Evolutionary conservation across 2,329 filamentous ascomycete genomes (phyloP).

Genomic region (Xenosphaeropsis pyriputrescens): DNA sequence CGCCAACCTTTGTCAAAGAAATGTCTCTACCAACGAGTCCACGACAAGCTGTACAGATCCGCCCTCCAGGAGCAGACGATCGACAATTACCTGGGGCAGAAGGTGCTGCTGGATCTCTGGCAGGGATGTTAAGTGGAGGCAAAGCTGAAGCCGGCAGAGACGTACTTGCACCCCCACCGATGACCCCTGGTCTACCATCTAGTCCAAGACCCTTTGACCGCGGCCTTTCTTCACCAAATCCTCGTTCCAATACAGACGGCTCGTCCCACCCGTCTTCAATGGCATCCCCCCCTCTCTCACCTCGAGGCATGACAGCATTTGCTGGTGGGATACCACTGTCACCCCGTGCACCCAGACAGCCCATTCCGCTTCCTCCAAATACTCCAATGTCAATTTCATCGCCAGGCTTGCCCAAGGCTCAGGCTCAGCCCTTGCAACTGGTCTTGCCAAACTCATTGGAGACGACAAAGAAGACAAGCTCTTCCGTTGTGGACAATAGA

Average conservation of each 20-base stretch:
- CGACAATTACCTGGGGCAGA: slow-evolving; percentile 18
- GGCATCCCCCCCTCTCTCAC: slow-evolving; percentile 55
- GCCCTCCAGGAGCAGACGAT: slow-evolving; percentile 14
- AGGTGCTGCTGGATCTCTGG: slow-evolving; percentile 30
- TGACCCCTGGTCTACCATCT: slow-evolving; percentile 44
- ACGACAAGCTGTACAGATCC: slow-evolving; percentile 17
- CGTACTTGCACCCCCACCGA: slow-evolving; percentile 27
- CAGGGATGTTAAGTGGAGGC: slow-evolving; percentile 30
- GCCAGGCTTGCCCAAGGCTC: slow-evolving; percentile 16
- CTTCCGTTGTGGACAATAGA: slow-evolving; percentile 8
- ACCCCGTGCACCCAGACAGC: slow-evolving; percentile 58
- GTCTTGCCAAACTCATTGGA: slow-evolving; percentile 26
- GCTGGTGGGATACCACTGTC: slow-evolving; percentile 42
- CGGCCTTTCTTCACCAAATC: slow-evolving; percentile 41
- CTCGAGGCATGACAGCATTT: slow-evolving; percentile 30
- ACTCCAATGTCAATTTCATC: slow-evolving; percentile 49
- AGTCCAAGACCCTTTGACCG: slow-evolving; percentile 41
- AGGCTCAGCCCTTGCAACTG: slow-evolving; percentile 15
- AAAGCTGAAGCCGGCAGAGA: slow-evolving; percentile 1
- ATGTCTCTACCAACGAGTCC: slow-evolving; percentile 23
- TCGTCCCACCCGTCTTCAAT: slow-evolving; percentile 24
- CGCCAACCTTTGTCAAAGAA: slow-evolving; percentile 25
- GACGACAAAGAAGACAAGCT: slow-evolving; percentile 20
- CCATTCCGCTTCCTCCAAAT: slow-evolving; percentile 57
- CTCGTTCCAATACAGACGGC: slow-evolving; percentile 35